These are phyloP conservation scores for Lachnellula subtilissima DNA, from an alignment of 2,329 filamentous ascomycete species.

Conservation along the genomic window DNA sequence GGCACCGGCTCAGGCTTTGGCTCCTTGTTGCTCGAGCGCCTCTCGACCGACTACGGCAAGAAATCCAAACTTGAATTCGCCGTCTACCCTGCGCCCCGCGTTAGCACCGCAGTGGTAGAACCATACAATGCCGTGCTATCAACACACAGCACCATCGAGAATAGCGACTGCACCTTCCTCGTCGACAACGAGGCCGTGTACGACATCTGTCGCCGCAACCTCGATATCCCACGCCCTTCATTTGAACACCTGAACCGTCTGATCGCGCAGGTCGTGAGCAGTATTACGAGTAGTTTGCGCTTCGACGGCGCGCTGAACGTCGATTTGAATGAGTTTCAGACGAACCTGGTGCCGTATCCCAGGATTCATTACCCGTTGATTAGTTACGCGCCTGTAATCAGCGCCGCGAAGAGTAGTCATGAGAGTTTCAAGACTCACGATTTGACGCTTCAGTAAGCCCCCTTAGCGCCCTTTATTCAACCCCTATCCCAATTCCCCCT, in stretches of 20 bases:
- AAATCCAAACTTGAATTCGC: constrained; percentile 65
- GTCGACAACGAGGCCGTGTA: constrained; percentile 67
- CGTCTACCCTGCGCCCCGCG: constrained; percentile 59
- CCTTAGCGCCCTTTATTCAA: neutral
- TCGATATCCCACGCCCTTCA: constrained; percentile 59
- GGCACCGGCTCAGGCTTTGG: constrained; percentile 65
- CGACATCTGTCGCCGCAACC: constrained; percentile 60
- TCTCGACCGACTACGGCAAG: constrained; percentile 61
- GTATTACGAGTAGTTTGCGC: constrained; percentile 59
- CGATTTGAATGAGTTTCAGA: constrained; percentile 66
- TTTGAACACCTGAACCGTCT: constrained; percentile 63
- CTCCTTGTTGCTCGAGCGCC: constrained; percentile 58
- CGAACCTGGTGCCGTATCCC: constrained; percentile 63
- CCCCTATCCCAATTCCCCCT: constrained; percentile 7
- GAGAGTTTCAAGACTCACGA: constrained; percentile 64
- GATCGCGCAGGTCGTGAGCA: constrained; percentile 64
- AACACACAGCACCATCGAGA: constrained; percentile 57
- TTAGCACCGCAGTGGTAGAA: constrained; percentile 63
- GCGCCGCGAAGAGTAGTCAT: constrained; percentile 55
- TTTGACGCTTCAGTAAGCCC: constrained; percentile 56
- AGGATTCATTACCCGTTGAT: constrained; percentile 65
- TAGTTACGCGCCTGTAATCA: constrained; percentile 60
- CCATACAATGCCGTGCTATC: constrained; percentile 62
- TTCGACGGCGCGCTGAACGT: constrained; percentile 65
- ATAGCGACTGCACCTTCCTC: constrained; percentile 64